A percentile compares a stretch with the other conserved stretches of the same genome.
phyloP scores from a whole-genome alignment of 2,329 filamentous ascomycete genomes.

The Dendryphion nanum region DNA sequence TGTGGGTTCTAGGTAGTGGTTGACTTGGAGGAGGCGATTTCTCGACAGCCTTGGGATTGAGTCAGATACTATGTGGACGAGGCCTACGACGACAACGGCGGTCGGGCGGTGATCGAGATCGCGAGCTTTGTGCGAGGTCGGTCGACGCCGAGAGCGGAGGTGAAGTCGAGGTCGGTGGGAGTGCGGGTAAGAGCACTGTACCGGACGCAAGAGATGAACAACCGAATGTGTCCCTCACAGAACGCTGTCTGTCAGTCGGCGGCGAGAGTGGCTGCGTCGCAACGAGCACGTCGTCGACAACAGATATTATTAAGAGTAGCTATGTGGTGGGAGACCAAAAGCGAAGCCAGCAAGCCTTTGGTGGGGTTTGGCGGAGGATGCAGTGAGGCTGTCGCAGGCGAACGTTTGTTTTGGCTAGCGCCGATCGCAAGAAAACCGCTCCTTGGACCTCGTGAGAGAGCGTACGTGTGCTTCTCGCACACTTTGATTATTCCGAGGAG shows the following conservation, averaged over 20 bases:
- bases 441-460: constrained; percentile 26
- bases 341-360: constrained; percentile 46
- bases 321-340: constrained; percentile 34
- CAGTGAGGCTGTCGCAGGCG: constrained; percentile 26
- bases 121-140: constrained; percentile 29
- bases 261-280: no score
- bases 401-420: constrained; percentile 24
- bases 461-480: constrained; percentile 1
- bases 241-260: constrained; percentile 44
- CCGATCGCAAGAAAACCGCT: constrained; percentile 23
- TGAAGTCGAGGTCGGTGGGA: not conserved
- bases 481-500: not conserved
- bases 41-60: constrained; percentile 28
- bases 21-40: constrained; percentile 3
- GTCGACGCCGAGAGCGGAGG: constrained; percentile 22
- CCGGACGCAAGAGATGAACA: constrained; percentile 87
- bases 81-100: constrained; percentile 23
- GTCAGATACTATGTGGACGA: not conserved
- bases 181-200: constrained; percentile 38
- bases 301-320: constrained; percentile 20
- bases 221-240: constrained; percentile 90
- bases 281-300: constrained; percentile 24
- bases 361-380: constrained; percentile 19
- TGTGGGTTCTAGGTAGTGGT: not conserved
- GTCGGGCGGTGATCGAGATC: constrained; percentile 30